These are phyloP conservation scores for Mesostigma viride DNA, from an alignment of 139 green algal species.

Conservation along the genomic window DNA sequence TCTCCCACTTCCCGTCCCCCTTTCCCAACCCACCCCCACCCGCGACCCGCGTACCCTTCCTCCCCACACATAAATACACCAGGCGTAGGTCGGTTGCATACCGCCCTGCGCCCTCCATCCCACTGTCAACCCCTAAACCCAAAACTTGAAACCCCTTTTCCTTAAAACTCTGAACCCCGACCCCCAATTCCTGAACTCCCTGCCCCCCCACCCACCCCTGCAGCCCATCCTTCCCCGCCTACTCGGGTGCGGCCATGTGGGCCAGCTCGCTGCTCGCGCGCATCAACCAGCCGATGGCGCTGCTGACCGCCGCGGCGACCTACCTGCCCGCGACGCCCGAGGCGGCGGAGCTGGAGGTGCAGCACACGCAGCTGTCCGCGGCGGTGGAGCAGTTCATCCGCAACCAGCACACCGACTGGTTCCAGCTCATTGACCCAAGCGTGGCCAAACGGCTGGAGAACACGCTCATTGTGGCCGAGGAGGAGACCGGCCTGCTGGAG, in stretches of 20 bases:
- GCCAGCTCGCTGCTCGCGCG: conserved; percentile 13
- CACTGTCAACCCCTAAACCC: no score
- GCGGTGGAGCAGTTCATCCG: conserved; percentile 68
- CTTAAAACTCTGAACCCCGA: no score
- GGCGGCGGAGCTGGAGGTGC: conserved; percentile 42
- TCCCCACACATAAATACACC: no score
- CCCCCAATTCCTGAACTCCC: no score
- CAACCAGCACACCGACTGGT: conserved; percentile 70
- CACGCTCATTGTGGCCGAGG: conserved; percentile 37
- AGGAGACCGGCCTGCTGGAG: conserved; percentile 46
- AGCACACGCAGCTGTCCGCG: conserved; percentile 53
- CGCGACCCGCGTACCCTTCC: no score
- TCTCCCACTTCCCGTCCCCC: no score
- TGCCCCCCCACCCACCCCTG: no score
- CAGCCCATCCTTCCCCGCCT: conserved; percentile 51
- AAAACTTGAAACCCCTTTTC: no score
- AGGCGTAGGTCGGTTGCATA: no score
- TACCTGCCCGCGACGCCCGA: conserved; percentile 25
- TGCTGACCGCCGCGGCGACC: conserved; percentile 34
- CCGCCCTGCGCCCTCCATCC: no score
- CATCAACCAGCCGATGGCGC: conserved; percentile 39
- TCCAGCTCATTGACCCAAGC: conserved; percentile 40
- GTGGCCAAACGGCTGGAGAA: conserved; percentile 43
- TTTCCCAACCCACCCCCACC: no score
- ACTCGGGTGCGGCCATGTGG: conserved; percentile 52